Conservation (phyloP, 495 filamentous ascomycete species). For the Cenococcum geophilum region DNA sequence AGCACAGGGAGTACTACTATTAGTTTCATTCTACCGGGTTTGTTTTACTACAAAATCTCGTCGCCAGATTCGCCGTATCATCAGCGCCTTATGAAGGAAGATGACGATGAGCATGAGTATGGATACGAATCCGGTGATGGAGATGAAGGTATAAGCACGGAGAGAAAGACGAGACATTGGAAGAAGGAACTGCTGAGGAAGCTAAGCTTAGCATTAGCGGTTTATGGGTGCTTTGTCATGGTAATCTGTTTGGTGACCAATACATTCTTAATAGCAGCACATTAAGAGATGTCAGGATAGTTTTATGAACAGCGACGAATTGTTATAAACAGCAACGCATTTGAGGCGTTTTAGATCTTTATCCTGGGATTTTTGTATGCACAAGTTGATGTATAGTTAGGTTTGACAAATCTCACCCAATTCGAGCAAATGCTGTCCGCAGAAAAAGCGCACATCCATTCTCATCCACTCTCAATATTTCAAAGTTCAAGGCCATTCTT, state of each 20-base stretch:
- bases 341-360: no score
- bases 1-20: conserved; percentile 91
- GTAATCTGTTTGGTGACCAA: conserved; percentile 79
- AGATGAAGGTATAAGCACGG: conserved; percentile 18
- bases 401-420: no score
- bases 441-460: no score
- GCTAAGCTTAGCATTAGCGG: conserved; percentile 65
- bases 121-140: conserved; percentile 38
- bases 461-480: no score
- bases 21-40: conserved; percentile 88
- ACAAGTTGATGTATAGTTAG: no score
- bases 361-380: no score
- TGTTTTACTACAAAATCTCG: conserved; percentile 98
- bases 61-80: conserved; percentile 77
- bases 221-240: conserved; percentile 88
- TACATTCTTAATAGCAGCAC: conserved; percentile 59
- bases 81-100: conserved; percentile 78
- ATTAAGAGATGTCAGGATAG: conserved; percentile 32
- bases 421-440: no score
- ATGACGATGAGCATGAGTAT: conserved; percentile 58
- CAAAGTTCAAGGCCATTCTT: no score
- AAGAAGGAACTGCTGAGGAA: conserved; percentile 58
- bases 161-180: conserved; percentile 42
- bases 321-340: no score
- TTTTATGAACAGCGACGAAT: no score